Percentiles rank a stretch among this genome's conserved stretches.
phyloP scores from a whole-genome alignment of 345 rosid species.

The Gossypium herbaceum region DNA sequence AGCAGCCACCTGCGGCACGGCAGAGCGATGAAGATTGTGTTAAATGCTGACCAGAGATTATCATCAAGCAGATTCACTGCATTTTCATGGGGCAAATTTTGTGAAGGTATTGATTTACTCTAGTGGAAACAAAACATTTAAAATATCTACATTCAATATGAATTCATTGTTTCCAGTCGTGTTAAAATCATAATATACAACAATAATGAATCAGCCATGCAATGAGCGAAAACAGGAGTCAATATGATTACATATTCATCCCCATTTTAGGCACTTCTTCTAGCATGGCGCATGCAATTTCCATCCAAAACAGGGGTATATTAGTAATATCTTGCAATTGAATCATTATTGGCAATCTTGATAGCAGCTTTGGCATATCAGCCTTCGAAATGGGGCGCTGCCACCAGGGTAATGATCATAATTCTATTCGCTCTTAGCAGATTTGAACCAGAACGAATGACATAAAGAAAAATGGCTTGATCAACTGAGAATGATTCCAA shows the following conservation, averaged over 20 bases:
- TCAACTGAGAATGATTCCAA: not conserved
- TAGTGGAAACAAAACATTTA: not conserved
- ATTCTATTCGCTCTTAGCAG: not conserved
- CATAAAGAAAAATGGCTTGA: not conserved
- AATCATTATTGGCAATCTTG: slow-evolving; percentile 7
- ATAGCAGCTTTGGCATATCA: slow-evolving; percentile 28
- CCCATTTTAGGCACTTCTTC: not conserved
- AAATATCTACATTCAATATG: not conserved
- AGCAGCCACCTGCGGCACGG: not conserved
- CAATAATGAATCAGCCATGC: not conserved
- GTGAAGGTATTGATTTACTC: not conserved
- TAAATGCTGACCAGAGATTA: not conserved
- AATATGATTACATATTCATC: not conserved
- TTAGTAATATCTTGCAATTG: not conserved
- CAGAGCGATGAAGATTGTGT: not conserved
- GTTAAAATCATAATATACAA: not conserved
- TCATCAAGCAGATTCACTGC: not conserved
- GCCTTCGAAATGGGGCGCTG: not conserved
- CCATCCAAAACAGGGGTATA: not conserved
- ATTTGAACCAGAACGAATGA: slow-evolving; percentile 6
- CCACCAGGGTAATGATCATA: not conserved
- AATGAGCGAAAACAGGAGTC: not conserved
- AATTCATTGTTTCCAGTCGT: not conserved
- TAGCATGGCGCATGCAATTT: not conserved
- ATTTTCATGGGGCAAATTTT: not conserved